Base-by-base conservation (phyloP, 306 rosid species). In the Myrica gale region DNA sequence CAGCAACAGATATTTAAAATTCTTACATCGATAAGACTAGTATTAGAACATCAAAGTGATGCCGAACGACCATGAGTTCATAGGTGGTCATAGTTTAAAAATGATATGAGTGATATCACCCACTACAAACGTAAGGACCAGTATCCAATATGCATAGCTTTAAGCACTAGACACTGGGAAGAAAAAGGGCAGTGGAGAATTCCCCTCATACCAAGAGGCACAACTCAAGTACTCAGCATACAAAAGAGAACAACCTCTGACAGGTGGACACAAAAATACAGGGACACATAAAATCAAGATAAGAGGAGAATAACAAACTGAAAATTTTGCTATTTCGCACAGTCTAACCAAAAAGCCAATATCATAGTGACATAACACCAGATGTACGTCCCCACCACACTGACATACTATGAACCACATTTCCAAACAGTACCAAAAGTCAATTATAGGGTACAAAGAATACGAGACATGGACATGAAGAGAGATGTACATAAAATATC, bases 1-100 rank as follows among this genome's bases (percentile, higher is more conserved):
- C n/a, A n/a, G n/a, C n/a, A n/a, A n/a, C n/a, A 17, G 71, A 75
- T 51, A 78, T 74, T 73, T 79, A 62, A 71, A 63, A 72, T 57
- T 58, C 26, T 71, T 68, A 26, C 70, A 69, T 56, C 58, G 53
- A 62, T n/a, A 41, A 77, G 65, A 62, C 26, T 72, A 78, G 55
- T 72, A 68, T 43, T 63, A 83, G 21, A 48, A 66, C 62, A 37
- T 44, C 12, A 10, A 51, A 80, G 61, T 5, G 77, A 75, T 47
- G 13, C 6, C 69, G 44, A 60, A 62, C 42, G 57, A 12, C 6
- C 32, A 60, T n/a, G n/a, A n/a, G n/a, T n/a, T n/a, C n/a, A n/a
- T n/a, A n/a, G n/a, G n/a, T n/a, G n/a, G n/a, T n/a, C n/a, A n/a
- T n/a, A n/a, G n/a, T n/a, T n/a, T n/a, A n/a, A n/a, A n/a, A n/a